A percentile compares a stretch with the other conserved stretches of the same genome.
Conservation (phyloP, 2,329 filamentous ascomycete species). For the Thermothelomyces thermophilus region DNA sequence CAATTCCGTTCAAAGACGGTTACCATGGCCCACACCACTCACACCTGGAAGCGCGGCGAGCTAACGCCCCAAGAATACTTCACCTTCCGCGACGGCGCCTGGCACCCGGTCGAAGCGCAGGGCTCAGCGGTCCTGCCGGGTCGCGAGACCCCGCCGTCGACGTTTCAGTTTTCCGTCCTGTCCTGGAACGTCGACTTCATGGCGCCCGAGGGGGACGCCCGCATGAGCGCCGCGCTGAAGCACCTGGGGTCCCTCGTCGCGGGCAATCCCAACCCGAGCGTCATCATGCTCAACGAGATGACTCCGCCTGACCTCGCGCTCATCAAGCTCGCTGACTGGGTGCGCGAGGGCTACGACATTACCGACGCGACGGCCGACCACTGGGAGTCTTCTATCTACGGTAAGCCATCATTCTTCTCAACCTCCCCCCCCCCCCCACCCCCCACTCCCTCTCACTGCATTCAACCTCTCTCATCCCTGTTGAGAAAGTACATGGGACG, state of each 20-base stretch:
- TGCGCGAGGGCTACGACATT: constrained; percentile 40
- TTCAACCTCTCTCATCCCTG: too few species aligned
- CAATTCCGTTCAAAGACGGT: too few species aligned
- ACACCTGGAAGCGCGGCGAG: constrained; percentile 15
- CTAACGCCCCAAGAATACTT: constrained; percentile 20
- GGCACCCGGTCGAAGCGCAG: constrained; percentile 4
- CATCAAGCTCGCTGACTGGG: constrained; percentile 40
- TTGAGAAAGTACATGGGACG: too few species aligned
- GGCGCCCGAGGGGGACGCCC: constrained; percentile 27
- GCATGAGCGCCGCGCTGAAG: constrained; percentile 31
- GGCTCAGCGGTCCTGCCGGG: too few species aligned
- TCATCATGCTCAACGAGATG: constrained; percentile 51
- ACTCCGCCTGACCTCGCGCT: constrained; percentile 37
- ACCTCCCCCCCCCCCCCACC: too few species aligned
- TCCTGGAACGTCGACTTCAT: constrained; percentile 36
- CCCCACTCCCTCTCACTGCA: too few species aligned
- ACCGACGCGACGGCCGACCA: constrained; percentile 37
- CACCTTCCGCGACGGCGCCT: constrained; percentile 15
- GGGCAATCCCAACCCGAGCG: constrained; percentile 22
- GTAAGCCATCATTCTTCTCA: neutral
- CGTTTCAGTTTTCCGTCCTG: constrained; percentile 24
- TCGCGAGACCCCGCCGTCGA: too few species aligned
- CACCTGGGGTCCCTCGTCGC: constrained; percentile 23
- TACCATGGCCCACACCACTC: constrained; percentile 2
- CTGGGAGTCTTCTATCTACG: constrained; percentile 42